A percentile compares a stretch with the other conserved stretches of the same genome.
Conservation (phyloP, 345 rosid genomes). For the Brassica incana region DNA sequence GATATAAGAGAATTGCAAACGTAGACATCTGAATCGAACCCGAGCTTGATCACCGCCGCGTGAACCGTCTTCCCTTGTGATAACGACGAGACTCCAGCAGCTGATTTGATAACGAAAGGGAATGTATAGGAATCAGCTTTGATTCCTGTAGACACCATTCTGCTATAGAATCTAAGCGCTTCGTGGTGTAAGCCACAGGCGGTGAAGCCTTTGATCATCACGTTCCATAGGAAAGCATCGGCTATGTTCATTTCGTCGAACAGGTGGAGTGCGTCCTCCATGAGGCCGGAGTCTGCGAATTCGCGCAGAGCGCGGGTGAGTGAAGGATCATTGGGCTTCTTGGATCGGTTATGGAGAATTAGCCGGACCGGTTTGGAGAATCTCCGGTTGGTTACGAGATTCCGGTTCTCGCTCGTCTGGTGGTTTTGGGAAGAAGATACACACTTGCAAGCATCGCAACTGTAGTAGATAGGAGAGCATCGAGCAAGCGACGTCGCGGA, state of each 20-base stretch:
- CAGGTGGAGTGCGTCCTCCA: conserved; percentile 59
- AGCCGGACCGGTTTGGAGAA: conserved; percentile 21
- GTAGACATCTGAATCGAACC: conserved; percentile 60
- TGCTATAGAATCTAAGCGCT: conserved; percentile 43
- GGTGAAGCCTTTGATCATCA: conserved; percentile 62
- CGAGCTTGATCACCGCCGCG: conserved; percentile 54
- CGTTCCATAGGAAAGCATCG: conserved; percentile 60
- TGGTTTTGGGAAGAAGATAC: conserved; percentile 35
- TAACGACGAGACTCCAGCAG: conserved; percentile 43
- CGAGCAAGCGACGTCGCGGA: conserved; percentile 32
- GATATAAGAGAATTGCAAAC: conserved; percentile 64
- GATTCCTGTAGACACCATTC: conserved; percentile 56
- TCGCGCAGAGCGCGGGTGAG: conserved; percentile 38
- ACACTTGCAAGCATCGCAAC: conserved; percentile 24
- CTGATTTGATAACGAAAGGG: conserved; percentile 75
- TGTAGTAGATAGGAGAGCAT: conserved; percentile 30
- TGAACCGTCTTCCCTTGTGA: conserved; percentile 56
- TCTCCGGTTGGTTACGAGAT: conserved; percentile 23
- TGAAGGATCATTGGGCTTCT: conserved; percentile 18
- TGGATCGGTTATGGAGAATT: neutral
- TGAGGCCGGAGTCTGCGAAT: conserved; percentile 43
- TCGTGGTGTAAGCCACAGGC: conserved; percentile 48
- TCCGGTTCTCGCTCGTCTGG: conserved; percentile 13
- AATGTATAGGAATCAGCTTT: conserved; percentile 55
- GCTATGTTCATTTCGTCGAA: conserved; percentile 62